A percentile compares a stretch with the other conserved stretches of the same genome.
Evolutionary conservation across 306 rosid genomes (phyloP).

Genomic region (Carpinus viminea): DNA sequence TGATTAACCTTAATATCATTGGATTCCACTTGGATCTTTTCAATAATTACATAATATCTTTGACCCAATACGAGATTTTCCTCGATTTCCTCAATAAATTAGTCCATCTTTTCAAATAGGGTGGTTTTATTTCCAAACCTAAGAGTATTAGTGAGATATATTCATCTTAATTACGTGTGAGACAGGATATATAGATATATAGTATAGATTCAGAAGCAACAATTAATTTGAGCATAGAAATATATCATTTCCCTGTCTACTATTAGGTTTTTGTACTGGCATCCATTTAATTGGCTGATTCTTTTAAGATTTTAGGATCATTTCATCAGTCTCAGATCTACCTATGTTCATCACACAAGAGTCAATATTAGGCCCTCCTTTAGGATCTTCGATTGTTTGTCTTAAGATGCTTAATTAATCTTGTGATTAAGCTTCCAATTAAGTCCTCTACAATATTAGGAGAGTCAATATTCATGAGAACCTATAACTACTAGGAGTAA

Average conservation of each 20-base stretch:
- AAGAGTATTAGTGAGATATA: not conserved
- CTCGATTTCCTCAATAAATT: slow-evolving; percentile 32
- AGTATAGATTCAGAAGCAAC: not conserved
- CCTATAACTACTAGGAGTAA: too few relatives aligned
- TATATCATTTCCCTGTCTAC: not conserved
- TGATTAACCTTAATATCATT: slow-evolving; percentile 22
- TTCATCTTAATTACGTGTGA: too few relatives aligned
- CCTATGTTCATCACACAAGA: not conserved
- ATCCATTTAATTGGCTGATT: not conserved
- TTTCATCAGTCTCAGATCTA: not conserved
- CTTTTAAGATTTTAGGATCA: not conserved
- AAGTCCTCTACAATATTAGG: too few relatives aligned
- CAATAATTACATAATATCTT: slow-evolving; percentile 29
- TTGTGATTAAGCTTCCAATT: not conserved
- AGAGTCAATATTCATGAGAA: too few relatives aligned
- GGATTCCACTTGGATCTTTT: slow-evolving; percentile 45
- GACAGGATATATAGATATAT: too few relatives aligned
- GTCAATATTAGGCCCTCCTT: not conserved
- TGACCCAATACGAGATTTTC: slow-evolving; percentile 33
- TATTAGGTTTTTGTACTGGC: not conserved
- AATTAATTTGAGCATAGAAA: not conserved
- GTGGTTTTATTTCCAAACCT: not conserved
- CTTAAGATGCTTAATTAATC: too few relatives aligned
- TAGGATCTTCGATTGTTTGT: not conserved
- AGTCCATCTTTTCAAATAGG: not conserved